phyloP scores from a whole-genome alignment of 1,284 basidiomycete species.

The Moesziomyces globuligerus region DNA sequence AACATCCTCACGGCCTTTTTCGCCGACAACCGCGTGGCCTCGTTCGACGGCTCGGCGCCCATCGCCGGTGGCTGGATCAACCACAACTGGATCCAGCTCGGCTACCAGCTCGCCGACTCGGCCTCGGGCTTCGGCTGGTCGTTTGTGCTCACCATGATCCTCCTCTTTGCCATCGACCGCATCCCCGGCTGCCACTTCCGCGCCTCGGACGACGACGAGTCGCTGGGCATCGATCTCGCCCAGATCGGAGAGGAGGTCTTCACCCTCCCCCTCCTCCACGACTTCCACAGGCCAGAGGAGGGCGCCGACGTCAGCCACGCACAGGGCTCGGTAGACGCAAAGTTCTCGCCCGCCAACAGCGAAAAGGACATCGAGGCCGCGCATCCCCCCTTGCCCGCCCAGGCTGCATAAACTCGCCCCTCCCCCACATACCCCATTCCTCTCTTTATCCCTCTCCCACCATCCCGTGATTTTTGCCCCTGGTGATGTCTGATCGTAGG shows the following conservation, averaged over 20 bases:
- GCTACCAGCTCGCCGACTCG: conserved; percentile 86
- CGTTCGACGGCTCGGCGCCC: conserved; percentile 73
- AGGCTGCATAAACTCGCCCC: background rate
- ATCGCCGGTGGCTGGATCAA: conserved; percentile 88
- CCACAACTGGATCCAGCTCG: conserved; percentile 77
- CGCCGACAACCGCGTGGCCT: conserved; percentile 84
- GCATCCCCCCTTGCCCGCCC: background rate
- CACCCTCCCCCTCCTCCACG: conserved; percentile 23
- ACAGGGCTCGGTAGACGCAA: conserved; percentile 3
- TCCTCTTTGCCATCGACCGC: conserved; percentile 91
- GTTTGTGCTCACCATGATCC: conserved; percentile 71
- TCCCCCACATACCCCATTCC: background rate
- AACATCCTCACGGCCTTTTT: conserved; percentile 87
- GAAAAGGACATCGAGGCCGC: conserved; percentile 37
- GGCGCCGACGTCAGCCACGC: conserved; percentile 31
- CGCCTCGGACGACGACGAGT: conserved; percentile 82
- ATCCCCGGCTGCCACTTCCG: conserved; percentile 86
- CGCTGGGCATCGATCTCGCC: conserved; percentile 90
- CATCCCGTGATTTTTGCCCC: background rate
- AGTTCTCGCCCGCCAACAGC: conserved; percentile 35
- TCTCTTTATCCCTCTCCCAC: conserved; percentile 2
- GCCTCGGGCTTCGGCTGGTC: conserved; percentile 60
- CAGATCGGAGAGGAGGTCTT: conserved; percentile 81
- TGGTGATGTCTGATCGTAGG: background rate
- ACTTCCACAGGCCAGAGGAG: conserved; percentile 27